Conservation (phyloP, 176 grass and related monocot species). For the Zoysia pacifica region DNA sequence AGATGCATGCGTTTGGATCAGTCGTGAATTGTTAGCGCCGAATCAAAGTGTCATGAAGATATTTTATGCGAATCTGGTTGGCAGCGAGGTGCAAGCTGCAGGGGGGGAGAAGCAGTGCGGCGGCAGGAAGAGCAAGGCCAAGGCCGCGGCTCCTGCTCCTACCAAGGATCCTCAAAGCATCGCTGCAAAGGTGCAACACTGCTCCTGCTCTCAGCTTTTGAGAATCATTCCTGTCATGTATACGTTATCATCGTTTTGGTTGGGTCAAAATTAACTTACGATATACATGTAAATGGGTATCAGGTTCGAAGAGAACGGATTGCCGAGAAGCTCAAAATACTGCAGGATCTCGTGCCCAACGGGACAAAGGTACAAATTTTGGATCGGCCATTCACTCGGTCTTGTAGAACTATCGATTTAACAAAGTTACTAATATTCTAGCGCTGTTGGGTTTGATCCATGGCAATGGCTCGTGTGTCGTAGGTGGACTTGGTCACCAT, state of each 20-base stretch:
- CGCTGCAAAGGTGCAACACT: constrained; percentile 68
- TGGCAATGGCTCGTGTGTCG: neutral
- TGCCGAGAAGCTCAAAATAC: constrained; percentile 81
- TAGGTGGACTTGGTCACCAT: constrained; percentile 97
- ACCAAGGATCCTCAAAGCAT: constrained; percentile 73
- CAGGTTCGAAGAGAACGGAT: constrained; percentile 81
- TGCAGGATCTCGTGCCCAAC: constrained; percentile 93
- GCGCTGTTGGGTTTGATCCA: neutral
- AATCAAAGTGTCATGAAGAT: neutral
- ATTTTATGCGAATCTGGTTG: constrained; percentile 27
- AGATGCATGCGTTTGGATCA: neutral
- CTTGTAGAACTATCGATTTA: neutral
- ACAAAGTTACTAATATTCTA: neutral
- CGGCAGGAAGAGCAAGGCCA: constrained; percentile 76
- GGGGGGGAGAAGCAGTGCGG: constrained; percentile 76
- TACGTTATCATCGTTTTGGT: neutral
- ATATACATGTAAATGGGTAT: neutral
- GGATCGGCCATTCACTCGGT: neutral
- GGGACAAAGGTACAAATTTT: constrained; percentile 65
- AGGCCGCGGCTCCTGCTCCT: constrained; percentile 48
- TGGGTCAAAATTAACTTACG: neutral
- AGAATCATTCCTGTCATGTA: neutral
- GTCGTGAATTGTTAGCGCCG: neutral
- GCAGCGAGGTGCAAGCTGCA: constrained; percentile 38
- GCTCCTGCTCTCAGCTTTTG: neutral